Base-by-base conservation (phyloP, 2,329 filamentous ascomycete genomes). In the Ramularia endophylla region DNA sequence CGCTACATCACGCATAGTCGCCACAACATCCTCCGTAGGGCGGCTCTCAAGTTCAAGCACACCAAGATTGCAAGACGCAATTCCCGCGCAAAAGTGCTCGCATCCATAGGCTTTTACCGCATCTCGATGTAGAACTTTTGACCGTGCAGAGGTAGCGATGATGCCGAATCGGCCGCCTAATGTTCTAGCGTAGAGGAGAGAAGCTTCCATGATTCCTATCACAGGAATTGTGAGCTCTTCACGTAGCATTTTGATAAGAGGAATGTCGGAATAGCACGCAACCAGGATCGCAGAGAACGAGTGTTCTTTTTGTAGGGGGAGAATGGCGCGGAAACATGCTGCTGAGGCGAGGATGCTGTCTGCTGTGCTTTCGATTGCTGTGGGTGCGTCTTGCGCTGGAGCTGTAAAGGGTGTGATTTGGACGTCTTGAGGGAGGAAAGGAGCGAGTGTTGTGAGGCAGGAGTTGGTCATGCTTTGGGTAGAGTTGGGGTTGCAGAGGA, bases 151-250 rank as follows among this genome's bases (percentile, higher is more conserved):
- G 1, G 68, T 71, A 1, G 67, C 67, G 3, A 71, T 57, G 15
- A 73, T 61, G 1, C 71, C 70, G 30, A 73, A 67, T 2, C 63
- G 54, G 5, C 65, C 63, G 2, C 73, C 73, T 2, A 76, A 61
- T 41, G 72, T 74, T 6, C 70, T 56, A 5, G 71, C 67, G 5
- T 69, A 62, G 48, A 77, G 74, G 2, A 75, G 58, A 3, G 57
- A 64, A 1, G 71, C 69, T 53, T 74, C 71, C 69, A 74, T 73
- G 42, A 74, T 73, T 3, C 72, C 71, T 2, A 73, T 65, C 4
- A 67, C 58, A 0, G 71, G 71, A 35, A 69, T 57, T 2, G 54
- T 44, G 30, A 69, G 62, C 39, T 72, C 70, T 47, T 74, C 70
- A 1, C 69, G 60, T 22, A 74, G 57, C 54, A 70, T 68, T 15